Evolutionary conservation across 1,284 basidiomycete genomes (phyloP).

Genomic region (Moesziomyces antarcticus): DNA sequence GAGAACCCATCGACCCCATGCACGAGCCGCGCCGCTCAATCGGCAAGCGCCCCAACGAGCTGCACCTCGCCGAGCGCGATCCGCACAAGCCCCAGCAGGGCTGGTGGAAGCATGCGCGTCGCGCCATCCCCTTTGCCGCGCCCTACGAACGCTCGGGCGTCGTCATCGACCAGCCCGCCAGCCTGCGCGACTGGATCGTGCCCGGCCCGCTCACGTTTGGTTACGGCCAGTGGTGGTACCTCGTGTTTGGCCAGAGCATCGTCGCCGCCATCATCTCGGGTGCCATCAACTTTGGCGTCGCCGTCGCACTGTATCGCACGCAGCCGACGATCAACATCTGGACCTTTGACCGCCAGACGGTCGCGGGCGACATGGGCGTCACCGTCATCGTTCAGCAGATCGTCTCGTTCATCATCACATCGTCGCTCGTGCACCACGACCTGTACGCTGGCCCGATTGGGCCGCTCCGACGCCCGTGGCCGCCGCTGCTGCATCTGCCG

Average conservation of each 20-base stretch:
- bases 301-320: slow-evolving; percentile 52
- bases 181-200: slow-evolving; percentile 33
- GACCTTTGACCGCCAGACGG: slow-evolving; percentile 55
- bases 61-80: slow-evolving; percentile 25
- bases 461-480: slow-evolving; percentile 56
- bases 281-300: slow-evolving; percentile 64
- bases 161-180: slow-evolving; percentile 35
- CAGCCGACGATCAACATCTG: slow-evolving; percentile 51
- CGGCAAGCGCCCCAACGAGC: slow-evolving; percentile 37
- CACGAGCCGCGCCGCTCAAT: slow-evolving; percentile 48
- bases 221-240: slow-evolving; percentile 44
- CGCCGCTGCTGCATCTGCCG: slow-evolving; percentile 59
- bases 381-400: slow-evolving; percentile 64
- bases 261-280: slow-evolving; percentile 51
- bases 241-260: slow-evolving; percentile 34
- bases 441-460: slow-evolving; percentile 52
- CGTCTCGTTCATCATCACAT: slow-evolving; percentile 62
- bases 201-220: slow-evolving; percentile 44
- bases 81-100: slow-evolving; percentile 18
- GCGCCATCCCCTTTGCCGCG: slow-evolving; percentile 44
- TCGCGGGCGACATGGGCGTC: slow-evolving; percentile 66
- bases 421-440: slow-evolving; percentile 54
- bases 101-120: slow-evolving; percentile 6
- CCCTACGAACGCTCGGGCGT: slow-evolving; percentile 45
- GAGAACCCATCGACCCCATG: slow-evolving; percentile 38